Evolutionary conservation across 164 flowering plant genomes (phyloP), one percentile per base, ranked within the genome.

Genomic region (Paratinospora sagittata): DNA sequence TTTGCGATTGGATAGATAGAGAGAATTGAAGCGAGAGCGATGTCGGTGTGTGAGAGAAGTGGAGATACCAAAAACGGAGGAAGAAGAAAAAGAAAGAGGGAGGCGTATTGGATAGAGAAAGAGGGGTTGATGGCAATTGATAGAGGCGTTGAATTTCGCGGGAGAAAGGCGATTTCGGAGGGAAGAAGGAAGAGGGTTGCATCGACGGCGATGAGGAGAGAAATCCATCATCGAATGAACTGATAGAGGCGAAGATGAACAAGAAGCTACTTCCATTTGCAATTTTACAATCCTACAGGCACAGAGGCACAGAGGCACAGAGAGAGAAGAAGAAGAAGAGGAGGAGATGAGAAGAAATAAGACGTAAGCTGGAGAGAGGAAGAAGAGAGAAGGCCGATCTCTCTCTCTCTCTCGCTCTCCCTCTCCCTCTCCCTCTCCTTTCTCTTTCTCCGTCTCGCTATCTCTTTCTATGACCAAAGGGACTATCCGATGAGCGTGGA

Each of bases 21-120:
- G 17, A 21, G 78, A 45, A 34, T n/a, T 72, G 66, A 43, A 21
- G 13, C 11, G 10, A 17, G 74, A 19, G 1, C 7, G 23, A 43
- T 4, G 23, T 21, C 26, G 5, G 24, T 19, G 21, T 11, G 19
- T 33, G 24, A n/a, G 64, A 10, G 76, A 70, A 19, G 80, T 63
- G 12, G 83, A 71, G 67, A 71, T 55, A 0, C 82, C 84, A 55
- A 80, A 77, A 55, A 30, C 69, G 10, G 78, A 43, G 33, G 83
- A 70, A 8, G 74, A 76, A 45, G 76, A 73, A 13, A 76, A 77
- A 27, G 78, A 73, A 23, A 55, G 30, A 4, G 61, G 24, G 61
- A 72, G 27, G 58, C 72, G 73, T 65, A 62, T 43, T 37, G 72
- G 72, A 70, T 55, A 9, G 45, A 41, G 16, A 10, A 67, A 17